A percentile compares a stretch with the other conserved stretches of the same genome.
Conservation (phyloP, 2,329 filamentous ascomycete species). For the Fusarium sp. region DNA sequence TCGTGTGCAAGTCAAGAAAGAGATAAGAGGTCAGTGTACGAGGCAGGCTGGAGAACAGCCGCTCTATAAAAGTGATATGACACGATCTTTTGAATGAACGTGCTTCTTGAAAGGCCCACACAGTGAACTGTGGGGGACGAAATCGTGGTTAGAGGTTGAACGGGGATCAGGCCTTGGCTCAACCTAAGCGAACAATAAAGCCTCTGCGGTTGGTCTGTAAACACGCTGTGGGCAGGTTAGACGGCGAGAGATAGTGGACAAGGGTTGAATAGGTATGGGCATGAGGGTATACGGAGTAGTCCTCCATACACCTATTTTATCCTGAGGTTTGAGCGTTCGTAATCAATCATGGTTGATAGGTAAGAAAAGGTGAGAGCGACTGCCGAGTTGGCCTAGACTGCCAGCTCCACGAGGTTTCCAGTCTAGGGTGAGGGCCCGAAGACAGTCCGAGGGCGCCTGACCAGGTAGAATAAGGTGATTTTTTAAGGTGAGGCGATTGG, state of each 20-base stretch:
- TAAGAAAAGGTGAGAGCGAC: slow-evolving; percentile 14
- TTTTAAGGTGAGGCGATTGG: slow-evolving; percentile 12
- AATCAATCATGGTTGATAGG: slow-evolving; percentile 35
- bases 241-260: slow-evolving; percentile 1
- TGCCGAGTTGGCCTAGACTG: neutral
- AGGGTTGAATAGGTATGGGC: slow-evolving; percentile 4
- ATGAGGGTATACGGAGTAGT: slow-evolving; percentile 23
- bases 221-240: slow-evolving; percentile 1
- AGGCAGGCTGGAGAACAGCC: neutral
- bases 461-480: slow-evolving; percentile 9
- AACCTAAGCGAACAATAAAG: slow-evolving; percentile 28
- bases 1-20: slow-evolving; percentile 5
- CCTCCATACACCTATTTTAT: slow-evolving; percentile 33
- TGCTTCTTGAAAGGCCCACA: slow-evolving; percentile 28
- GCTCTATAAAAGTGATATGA: slow-evolving; percentile 25
- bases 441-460: slow-evolving; percentile 7
- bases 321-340: slow-evolving; percentile 32
- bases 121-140: slow-evolving; percentile 24
- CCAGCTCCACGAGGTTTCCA: slow-evolving; percentile 4
- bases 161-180: slow-evolving; percentile 25
- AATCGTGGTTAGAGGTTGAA: slow-evolving; percentile 25
- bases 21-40: neutral
- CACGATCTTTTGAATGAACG: slow-evolving; percentile 15
- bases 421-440: slow-evolving; percentile 3
- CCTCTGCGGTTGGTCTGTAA: slow-evolving; percentile 24